These are phyloP conservation scores for Colletotrichum plurivorum DNA, from an alignment of 2,329 filamentous ascomycete genomes.

Conservation along the genomic window DNA sequence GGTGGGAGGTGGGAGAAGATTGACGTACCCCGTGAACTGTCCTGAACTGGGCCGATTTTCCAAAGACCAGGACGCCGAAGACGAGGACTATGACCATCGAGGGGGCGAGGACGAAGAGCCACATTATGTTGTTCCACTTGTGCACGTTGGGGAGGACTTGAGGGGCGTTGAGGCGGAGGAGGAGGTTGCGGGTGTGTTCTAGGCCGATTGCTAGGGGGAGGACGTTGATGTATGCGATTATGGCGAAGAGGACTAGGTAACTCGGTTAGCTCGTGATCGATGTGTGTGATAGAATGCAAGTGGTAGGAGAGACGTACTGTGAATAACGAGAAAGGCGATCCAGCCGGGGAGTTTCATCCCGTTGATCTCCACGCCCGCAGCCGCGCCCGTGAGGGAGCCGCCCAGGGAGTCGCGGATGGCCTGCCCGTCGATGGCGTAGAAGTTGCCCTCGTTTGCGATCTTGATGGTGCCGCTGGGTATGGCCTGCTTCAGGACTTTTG, in stretches of 20 bases:
- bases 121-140: constrained; percentile 45
- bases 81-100: constrained; percentile 45
- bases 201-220: constrained; percentile 48
- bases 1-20: too few species aligned
- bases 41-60: constrained; percentile 46
- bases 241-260: constrained; percentile 45
- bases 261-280: too few species aligned
- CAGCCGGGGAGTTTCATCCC: constrained; percentile 39
- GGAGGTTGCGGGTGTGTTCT: constrained; percentile 46
- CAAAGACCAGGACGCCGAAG: constrained; percentile 45
- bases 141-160: constrained; percentile 44
- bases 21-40: constrained; percentile 48
- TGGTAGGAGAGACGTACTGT: too few species aligned
- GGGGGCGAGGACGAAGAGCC: constrained; percentile 46
- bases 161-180: constrained; percentile 43
- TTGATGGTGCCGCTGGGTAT: constrained; percentile 46
- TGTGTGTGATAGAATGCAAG: too few species aligned
- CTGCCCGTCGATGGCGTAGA: constrained; percentile 46
- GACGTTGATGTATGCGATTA: constrained; percentile 45
- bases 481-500: constrained; percentile 41
- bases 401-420: constrained; percentile 42
- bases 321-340: constrained; percentile 44
- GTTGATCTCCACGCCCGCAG: constrained; percentile 43
- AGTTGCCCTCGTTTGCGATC: constrained; percentile 46
- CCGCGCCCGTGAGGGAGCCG: constrained; percentile 33